Conservation (phyloP, 2,329 filamentous ascomycete species). For the Sporothrix mexicana region DNA sequence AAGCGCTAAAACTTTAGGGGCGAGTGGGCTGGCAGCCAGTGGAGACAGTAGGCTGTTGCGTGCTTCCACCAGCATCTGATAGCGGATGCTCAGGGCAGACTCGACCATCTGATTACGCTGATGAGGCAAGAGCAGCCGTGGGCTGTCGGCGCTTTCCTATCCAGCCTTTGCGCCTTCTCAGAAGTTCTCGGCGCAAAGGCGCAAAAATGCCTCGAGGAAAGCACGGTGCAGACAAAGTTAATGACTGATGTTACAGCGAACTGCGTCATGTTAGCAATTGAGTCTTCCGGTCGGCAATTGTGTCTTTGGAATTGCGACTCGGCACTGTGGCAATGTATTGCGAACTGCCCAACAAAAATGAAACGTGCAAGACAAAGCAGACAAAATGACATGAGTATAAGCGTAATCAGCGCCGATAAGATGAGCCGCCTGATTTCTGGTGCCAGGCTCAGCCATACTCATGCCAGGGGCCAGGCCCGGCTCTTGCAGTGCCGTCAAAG, state of each 20-base stretch:
- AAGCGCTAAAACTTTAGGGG: conserved; percentile 2
- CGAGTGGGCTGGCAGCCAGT: background rate
- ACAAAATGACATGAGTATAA: conserved; percentile 10
- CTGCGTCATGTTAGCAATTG: background rate
- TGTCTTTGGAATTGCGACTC: background rate
- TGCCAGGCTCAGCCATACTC: conserved; percentile 13
- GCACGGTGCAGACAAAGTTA: background rate
- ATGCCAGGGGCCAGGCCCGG: conserved; percentile 20
- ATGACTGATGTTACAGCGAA: background rate
- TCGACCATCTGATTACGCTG: conserved; percentile 18
- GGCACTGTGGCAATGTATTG: conserved; percentile 11
- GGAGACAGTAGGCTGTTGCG: conserved; percentile 14
- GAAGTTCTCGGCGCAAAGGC: background rate
- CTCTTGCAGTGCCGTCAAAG: conserved; percentile 8
- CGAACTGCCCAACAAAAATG: conserved; percentile 10
- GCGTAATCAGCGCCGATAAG: background rate
- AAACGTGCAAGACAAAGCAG: background rate
- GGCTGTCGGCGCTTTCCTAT: background rate
- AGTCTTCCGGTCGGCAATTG: background rate
- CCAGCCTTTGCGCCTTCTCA: background rate
- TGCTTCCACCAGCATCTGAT: conserved; percentile 17
- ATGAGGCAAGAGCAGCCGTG: background rate
- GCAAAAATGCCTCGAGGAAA: conserved; percentile 17
- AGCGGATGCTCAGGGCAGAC: background rate
- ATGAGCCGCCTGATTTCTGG: conserved; percentile 9